Evolutionary conservation across 2,329 filamentous ascomycete genomes (phyloP).

Genomic region (Alternaria sp.): DNA sequence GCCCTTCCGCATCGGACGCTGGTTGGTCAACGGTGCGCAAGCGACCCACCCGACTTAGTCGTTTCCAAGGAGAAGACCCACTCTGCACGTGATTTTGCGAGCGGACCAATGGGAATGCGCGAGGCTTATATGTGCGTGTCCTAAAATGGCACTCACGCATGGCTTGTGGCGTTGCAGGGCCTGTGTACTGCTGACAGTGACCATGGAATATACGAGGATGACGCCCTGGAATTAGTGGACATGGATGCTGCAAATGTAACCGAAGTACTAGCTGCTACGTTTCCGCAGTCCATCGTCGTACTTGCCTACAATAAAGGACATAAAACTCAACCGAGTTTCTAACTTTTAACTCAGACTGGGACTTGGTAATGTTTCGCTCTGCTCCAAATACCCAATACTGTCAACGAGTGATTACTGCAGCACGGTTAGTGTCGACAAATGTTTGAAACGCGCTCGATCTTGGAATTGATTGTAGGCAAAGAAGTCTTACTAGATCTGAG

Average conservation of each 20-base stretch:
- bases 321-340: too few species aligned
- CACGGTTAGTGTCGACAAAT: background rate
- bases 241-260: background rate
- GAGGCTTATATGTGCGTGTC: background rate
- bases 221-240: background rate
- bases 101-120: conserved; percentile 4
- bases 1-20: background rate
- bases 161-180: background rate
- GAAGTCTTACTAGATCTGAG: background rate
- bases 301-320: too few species aligned
- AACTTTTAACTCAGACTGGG: too few species aligned
- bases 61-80: background rate
- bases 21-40: background rate
- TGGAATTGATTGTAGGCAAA: background rate
- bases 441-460: background rate
- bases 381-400: too few species aligned
- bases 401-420: too few species aligned
- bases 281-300: too few species aligned
- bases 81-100: conserved; percentile 12
- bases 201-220: background rate
- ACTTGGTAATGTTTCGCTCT: too few species aligned
- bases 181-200: background rate
- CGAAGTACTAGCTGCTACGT: too few species aligned
- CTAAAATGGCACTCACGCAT: background rate
- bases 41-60: background rate